Percentiles rank a stretch among this genome's conserved stretches.
phyloP scores from a whole-genome alignment of 495 filamentous ascomycete genomes.

The Cryomyces antarcticus region DNA sequence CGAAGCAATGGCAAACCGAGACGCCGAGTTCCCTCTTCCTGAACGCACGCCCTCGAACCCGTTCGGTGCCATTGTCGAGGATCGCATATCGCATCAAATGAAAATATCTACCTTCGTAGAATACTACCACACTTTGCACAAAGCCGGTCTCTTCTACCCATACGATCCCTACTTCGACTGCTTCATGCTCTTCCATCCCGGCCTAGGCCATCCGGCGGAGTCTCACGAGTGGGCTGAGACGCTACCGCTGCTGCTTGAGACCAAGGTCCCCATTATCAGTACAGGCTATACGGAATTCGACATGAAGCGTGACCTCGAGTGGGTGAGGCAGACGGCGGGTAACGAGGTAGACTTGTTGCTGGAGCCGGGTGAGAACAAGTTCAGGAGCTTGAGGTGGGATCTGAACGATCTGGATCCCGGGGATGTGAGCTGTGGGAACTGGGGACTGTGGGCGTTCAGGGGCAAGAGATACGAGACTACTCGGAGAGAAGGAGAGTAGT shows the following conservation, averaged over 20 bases:
- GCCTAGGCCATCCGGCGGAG: constrained; percentile 79
- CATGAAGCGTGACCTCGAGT: constrained; percentile 75
- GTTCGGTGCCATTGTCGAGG: constrained; percentile 81
- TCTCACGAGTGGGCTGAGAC: constrained; percentile 87
- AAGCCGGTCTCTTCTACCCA: constrained; percentile 69
- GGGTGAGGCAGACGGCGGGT: constrained; percentile 61
- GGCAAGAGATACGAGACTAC: constrained; percentile 82
- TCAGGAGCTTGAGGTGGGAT: constrained; percentile 92
- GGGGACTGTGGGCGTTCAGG: constrained; percentile 90
- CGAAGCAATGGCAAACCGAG: constrained; percentile 80
- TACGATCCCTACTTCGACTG: constrained; percentile 97
- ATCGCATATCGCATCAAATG: constrained; percentile 59
- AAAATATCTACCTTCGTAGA: constrained; percentile 96
- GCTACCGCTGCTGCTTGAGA: constrained; percentile 72
- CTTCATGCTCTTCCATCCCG: constrained; percentile 90
- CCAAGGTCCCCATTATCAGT: constrained; percentile 79
- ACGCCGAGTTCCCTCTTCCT: constrained; percentile 77
- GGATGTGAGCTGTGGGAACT: constrained; percentile 88
- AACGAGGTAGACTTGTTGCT: constrained; percentile 86
- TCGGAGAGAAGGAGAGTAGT: constrained; percentile 22
- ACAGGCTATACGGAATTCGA: constrained; percentile 94
- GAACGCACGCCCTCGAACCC: constrained; percentile 67
- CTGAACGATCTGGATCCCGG: constrained; percentile 87
- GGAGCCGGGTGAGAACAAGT: constrained; percentile 81
- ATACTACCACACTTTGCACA: constrained; percentile 92